Conservation (phyloP, 106 monocot genomes). For the Allium fistulosum region DNA sequence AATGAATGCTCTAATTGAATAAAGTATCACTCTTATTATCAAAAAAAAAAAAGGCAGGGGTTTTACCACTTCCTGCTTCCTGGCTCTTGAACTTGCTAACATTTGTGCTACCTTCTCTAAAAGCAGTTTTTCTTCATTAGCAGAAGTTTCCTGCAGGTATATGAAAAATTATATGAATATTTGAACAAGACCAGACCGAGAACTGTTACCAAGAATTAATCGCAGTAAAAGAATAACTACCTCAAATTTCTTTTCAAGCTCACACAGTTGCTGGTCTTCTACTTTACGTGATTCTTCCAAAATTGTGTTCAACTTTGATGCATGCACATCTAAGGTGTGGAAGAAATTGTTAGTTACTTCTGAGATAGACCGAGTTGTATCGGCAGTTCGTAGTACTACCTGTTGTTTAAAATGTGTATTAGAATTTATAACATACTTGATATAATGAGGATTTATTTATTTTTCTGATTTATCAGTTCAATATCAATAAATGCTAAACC, state of each 20-base stretch:
- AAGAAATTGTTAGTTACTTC: constrained; percentile 73
- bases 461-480: background rate
- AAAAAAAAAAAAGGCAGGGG: background rate
- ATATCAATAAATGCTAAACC: constrained; percentile 14
- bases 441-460: background rate
- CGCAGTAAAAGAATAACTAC: constrained; percentile 13
- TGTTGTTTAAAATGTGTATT: constrained; percentile 13
- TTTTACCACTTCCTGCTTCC: constrained; percentile 61
- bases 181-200: too few species aligned
- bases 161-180: background rate
- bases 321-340: constrained; percentile 63
- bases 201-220: background rate
- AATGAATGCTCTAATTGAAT: too few species aligned
- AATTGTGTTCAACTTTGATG: constrained; percentile 65
- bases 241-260: constrained; percentile 98
- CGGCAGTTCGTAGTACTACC: constrained; percentile 72
- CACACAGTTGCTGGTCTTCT: constrained; percentile 66
- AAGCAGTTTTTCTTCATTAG: constrained; percentile 65
- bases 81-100: constrained; percentile 57
- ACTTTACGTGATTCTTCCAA: constrained; percentile 71
- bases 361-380: constrained; percentile 76
- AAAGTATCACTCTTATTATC: too few species aligned
- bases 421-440: background rate
- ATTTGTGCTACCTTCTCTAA: constrained; percentile 68
- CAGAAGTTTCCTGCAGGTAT: constrained; percentile 50